Conservation (phyloP, 176 grass and related monocot genomes). For the Cenchrus purpureus region DNA sequence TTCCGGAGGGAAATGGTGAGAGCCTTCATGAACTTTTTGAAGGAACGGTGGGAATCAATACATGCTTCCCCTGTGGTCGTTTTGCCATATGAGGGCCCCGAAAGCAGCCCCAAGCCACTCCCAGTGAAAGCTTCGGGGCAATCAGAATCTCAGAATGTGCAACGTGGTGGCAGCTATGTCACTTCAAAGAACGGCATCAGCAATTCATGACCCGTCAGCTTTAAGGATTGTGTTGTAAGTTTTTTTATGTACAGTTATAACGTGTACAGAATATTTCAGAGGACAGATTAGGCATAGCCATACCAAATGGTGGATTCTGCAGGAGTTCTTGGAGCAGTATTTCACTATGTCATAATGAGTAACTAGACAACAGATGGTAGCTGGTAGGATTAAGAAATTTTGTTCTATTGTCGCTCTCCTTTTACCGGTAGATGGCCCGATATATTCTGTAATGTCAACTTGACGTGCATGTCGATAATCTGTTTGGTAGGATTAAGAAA, state of each 20-base stretch:
- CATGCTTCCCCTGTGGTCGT: constrained; percentile 80
- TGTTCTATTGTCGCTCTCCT: neutral
- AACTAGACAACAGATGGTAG: neutral
- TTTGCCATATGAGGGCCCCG: constrained; percentile 66
- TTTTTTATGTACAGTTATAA: constrained; percentile 13
- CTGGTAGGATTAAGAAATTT: neutral
- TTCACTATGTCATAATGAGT: neutral
- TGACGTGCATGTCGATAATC: neutral
- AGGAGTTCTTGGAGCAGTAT: neutral
- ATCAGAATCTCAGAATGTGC: constrained; percentile 34
- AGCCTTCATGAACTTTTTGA: constrained; percentile 64
- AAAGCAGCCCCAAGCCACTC: constrained; percentile 31
- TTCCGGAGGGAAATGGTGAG: constrained; percentile 81
- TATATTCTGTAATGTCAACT: neutral
- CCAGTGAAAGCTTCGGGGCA: constrained; percentile 37
- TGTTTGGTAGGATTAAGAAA: neutral
- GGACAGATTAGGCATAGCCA: constrained; percentile 20
- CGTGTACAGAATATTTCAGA: constrained; percentile 27
- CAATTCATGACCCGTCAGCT: constrained; percentile 36
- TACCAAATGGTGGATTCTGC: constrained; percentile 23
- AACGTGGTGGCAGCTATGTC: constrained; percentile 9
- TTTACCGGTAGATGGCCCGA: neutral
- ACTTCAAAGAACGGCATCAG: constrained; percentile 39
- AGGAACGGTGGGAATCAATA: constrained; percentile 81
- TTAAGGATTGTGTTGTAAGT: neutral